Conservation (phyloP, 179 eudicot genomes). For the Beta lomatogona region DNA sequence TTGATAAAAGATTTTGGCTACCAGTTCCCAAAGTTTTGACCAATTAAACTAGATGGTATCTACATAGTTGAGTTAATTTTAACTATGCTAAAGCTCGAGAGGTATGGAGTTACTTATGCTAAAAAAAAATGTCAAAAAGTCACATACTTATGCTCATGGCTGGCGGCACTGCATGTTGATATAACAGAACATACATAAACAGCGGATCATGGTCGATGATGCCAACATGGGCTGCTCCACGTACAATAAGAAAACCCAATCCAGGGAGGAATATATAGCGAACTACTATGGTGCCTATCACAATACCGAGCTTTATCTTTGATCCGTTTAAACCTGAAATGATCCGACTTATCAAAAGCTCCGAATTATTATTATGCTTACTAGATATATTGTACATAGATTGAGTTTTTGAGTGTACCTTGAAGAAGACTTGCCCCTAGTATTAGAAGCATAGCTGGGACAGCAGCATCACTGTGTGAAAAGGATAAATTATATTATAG, state of each 20-base stretch:
- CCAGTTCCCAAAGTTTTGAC: too few relatives aligned
- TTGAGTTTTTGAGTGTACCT: neutral
- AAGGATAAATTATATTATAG: neutral
- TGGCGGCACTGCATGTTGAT: slow-evolving; percentile 12
- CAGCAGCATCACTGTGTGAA: neutral
- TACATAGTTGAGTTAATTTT: too few relatives aligned
- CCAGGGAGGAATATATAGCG: slow-evolving; percentile 1
- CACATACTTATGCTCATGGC: slow-evolving; percentile 24
- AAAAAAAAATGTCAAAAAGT: too few relatives aligned
- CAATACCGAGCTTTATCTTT: neutral
- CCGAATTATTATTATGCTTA: neutral
- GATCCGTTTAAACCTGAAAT: neutral
- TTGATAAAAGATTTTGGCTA: too few relatives aligned
- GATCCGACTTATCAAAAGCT: neutral
- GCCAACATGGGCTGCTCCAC: neutral
- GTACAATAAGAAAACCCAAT: slow-evolving; percentile 1
- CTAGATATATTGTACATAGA: neutral
- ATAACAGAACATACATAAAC: neutral
- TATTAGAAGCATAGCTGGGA: neutral
- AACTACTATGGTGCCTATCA: neutral
- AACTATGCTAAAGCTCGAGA: too few relatives aligned
- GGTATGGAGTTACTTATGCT: too few relatives aligned
- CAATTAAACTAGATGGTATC: too few relatives aligned
- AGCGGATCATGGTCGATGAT: neutral
- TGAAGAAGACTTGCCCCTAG: slow-evolving; percentile 6